Evolutionary conservation across 2,329 filamentous ascomycete species (phyloP), one percentile per base, ranked within the genome.

Genomic region (Ascochyta rabiei): DNA sequence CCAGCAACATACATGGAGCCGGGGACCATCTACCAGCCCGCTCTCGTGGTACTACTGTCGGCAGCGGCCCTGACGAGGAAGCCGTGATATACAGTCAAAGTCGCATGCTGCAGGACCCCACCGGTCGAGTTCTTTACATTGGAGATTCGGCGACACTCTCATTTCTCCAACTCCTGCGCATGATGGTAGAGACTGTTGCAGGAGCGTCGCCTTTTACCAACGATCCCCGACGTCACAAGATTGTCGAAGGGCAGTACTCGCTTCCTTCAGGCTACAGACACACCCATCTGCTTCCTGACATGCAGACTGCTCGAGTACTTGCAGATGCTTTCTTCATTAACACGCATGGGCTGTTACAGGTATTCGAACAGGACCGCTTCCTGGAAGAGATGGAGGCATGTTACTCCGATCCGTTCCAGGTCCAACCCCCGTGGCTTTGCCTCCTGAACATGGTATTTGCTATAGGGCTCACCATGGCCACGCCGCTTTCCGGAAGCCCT

Each of bases 121-220:
- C 80, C 0, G 84, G 84, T 9, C 78, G 83, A 61, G 73, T 86
- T 30, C 75, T 85, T 21, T 87, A 86, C 57, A 78, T 87, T 56
- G 85, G 86, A n/a, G 83, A 87, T 59, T 84, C 86, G 2, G 84
- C 84, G 0, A 84, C 83, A 0, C 74, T 87, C 6, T 85, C 85
- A 0, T 87, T 84, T 61, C 74, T 88, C 3, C 82, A 87, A 51
- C 74, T 85, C 39, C 80, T 88, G 16, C 82, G 85, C 9, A 82
- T 83, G 73, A 81, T 87, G 60, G 84, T 88, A 4, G 81, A 84
- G 59, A 81, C 75, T 8, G 78, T 79, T 26, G 77, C 77, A 16
- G 85, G 85, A 0, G 67, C 75, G 0, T 87, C 84, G 3, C 72
- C 78, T 0, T 88, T 88, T 61, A 87, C 84, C 1, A 68, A 76